Evolutionary conservation across 805 yeast genomes (phyloP).

Genomic region (Starmerella tilneyi): DNA sequence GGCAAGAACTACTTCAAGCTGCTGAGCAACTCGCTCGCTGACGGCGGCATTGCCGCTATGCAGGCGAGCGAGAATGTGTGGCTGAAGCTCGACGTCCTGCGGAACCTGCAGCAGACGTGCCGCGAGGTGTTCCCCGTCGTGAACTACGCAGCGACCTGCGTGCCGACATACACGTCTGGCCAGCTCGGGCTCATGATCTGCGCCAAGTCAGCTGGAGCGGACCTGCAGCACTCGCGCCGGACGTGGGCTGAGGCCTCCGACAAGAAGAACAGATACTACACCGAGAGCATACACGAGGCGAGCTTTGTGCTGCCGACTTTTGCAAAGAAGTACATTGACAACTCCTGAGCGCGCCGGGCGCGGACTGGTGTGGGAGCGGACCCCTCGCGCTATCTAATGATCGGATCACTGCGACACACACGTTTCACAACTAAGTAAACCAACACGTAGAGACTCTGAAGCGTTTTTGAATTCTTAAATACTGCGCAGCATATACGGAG

Average conservation of each 20-base stretch:
- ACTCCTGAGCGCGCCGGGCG: too few relatives aligned
- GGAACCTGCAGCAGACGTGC: constrained; percentile 74
- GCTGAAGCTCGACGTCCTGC: constrained; percentile 78
- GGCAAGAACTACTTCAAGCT: constrained; percentile 65
- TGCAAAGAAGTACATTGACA: constrained; percentile 51
- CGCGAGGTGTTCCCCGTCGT: constrained; percentile 79
- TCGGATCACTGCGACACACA: too few relatives aligned
- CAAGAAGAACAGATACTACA: constrained; percentile 66
- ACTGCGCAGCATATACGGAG: too few relatives aligned
- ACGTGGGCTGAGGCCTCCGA: constrained; percentile 53
- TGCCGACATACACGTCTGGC: constrained; percentile 96
- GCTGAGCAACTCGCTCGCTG: constrained; percentile 50
- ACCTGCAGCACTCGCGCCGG: constrained; percentile 62
- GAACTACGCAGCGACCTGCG: constrained; percentile 81
- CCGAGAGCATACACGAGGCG: constrained; percentile 71
- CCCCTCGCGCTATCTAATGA: too few relatives aligned
- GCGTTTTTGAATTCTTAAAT: too few relatives aligned
- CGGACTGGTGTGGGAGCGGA: too few relatives aligned
- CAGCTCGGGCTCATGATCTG: constrained; percentile 98
- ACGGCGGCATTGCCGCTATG: constrained; percentile 62
- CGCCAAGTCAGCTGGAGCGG: constrained; percentile 56
- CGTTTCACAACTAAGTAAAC: too few relatives aligned
- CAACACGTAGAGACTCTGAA: too few relatives aligned
- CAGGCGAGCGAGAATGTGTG: constrained; percentile 81
- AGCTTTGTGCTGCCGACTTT: constrained; percentile 87